Evolutionary conservation across 768 basidiomycete genomes (phyloP).

Genomic region (Daedaleopsis nitida): DNA sequence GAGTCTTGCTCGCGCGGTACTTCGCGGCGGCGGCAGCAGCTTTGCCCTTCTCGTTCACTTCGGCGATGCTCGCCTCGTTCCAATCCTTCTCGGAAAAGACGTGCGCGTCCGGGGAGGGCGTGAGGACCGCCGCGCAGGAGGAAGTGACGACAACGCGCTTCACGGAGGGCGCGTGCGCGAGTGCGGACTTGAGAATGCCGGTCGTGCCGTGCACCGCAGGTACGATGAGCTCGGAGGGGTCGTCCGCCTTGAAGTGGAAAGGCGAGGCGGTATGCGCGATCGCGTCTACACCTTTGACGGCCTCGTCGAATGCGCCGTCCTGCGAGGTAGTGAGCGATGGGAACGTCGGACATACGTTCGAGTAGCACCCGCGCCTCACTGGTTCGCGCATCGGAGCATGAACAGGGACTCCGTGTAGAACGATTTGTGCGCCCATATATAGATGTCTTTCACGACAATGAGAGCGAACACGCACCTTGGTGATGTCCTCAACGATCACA

Average conservation of each 20-base stretch:
- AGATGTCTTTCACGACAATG: not conserved
- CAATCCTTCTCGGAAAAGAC: slow-evolving; percentile 57
- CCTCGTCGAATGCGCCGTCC: slow-evolving; percentile 78
- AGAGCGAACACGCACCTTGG: slow-evolving; percentile 36
- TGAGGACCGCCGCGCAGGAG: slow-evolving; percentile 49
- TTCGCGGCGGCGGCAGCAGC: slow-evolving; percentile 41
- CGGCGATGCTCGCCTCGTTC: slow-evolving; percentile 52
- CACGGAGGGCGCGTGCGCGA: slow-evolving; percentile 46
- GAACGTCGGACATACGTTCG: not conserved
- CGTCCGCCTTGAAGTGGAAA: slow-evolving; percentile 45
- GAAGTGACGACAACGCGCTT: slow-evolving; percentile 68
- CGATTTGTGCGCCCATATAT: no score
- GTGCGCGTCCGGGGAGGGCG: slow-evolving; percentile 22
- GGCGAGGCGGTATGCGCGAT: slow-evolving; percentile 74
- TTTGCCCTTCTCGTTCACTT: slow-evolving; percentile 50
- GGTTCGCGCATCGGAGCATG: no score
- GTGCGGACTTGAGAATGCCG: slow-evolving; percentile 58
- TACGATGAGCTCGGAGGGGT: slow-evolving; percentile 55
- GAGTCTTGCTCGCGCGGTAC: slow-evolving; percentile 59
- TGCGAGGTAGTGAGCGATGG: slow-evolving; percentile 20
- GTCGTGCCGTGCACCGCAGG: slow-evolving; percentile 77
- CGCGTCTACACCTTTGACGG: slow-evolving; percentile 73
- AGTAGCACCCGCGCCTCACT: no score
- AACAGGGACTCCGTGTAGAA: no score
- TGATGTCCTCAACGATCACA: slow-evolving; percentile 71